Conservation (phyloP, 1,284 basidiomycete species). For the Apiotrichum brassicae region DNA sequence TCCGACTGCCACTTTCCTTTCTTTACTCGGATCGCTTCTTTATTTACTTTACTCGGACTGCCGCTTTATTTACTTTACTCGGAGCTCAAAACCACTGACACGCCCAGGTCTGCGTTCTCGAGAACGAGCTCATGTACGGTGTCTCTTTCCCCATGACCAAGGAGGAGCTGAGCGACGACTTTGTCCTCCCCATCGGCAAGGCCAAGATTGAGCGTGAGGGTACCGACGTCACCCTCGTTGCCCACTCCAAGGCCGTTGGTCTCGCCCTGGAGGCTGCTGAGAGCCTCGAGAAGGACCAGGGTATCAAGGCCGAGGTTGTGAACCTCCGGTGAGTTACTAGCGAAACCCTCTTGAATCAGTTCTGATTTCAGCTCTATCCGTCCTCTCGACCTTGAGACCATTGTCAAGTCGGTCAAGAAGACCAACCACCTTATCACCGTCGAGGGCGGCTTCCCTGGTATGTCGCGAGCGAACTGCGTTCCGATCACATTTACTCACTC, state of each 20-base stretch:
- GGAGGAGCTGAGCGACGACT: slow-evolving; percentile 93
- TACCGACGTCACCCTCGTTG: slow-evolving; percentile 89
- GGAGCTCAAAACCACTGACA: background rate
- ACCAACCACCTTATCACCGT: slow-evolving; percentile 92
- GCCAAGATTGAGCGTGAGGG: slow-evolving; percentile 92
- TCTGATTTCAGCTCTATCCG: slow-evolving; percentile 50
- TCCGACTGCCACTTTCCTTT: no score
- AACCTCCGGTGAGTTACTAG: slow-evolving; percentile 71
- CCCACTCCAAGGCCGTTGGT: slow-evolving; percentile 94
- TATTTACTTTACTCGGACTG: no score
- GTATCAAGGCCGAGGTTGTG: slow-evolving; percentile 96
- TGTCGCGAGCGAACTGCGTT: no score
- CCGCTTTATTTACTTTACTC: no score
- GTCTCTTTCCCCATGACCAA: slow-evolving; percentile 90
- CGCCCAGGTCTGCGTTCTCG: slow-evolving; percentile 85
- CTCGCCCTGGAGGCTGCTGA: slow-evolving; percentile 91
- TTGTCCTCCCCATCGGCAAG: slow-evolving; percentile 91
- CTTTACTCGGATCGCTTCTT: no score
- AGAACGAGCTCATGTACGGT: slow-evolving; percentile 99
- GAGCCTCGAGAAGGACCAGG: slow-evolving; percentile 79
- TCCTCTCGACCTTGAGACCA: slow-evolving; percentile 94
- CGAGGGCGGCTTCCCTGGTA: slow-evolving; percentile 90
- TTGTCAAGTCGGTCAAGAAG: slow-evolving; percentile 94
- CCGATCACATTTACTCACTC: slow-evolving; percentile 3
- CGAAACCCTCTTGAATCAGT: background rate